Evolutionary conservation across 345 rosid genomes (phyloP), one percentile per base, ranked within the genome.

Genomic region (Capsella bursapastoris): DNA sequence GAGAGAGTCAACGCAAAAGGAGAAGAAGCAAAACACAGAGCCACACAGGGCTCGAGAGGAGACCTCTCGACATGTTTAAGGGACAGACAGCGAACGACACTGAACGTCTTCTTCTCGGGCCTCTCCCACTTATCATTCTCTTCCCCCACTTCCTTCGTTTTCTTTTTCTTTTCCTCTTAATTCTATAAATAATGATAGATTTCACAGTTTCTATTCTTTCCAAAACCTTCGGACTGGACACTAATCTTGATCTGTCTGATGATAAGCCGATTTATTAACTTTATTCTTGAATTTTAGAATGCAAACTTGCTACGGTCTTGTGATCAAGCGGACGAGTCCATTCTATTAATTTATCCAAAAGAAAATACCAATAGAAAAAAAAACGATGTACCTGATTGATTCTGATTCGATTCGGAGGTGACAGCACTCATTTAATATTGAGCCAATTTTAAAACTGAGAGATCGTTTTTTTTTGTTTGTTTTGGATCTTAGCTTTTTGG

Each of bases 31-130:
- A 69, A 72, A 22, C 25, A 22, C 25, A 22, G 25, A 22, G 25
- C 25, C 76, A 70, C 25, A 44, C 80, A 49, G 72, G 80, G 76
- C 80, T 77, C 80, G 68, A 77, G 80, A 77, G 71, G 80, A 77
- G 71, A 38, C 80, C 52, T 71, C 61, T 77, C 80, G 67, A 64
- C 76, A 65, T 74, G 67, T 48, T 57, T 40, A 70, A 76, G 61
- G 31, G 76, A 65, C 65, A 76, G 78, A 75, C 57, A 75, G 37
- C 74, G 64, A 75, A 29, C 34, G 37, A 51, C 71, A 67, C 52
- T 62, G 43, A 72, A 71, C 72, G 77, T 65, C 76, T 71, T 71
- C 68, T 58, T 71, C 81, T 58, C 68, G 68, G 57, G 34, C 77
- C 51, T 78, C 69, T 78, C 81, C 77, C 81, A 65, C 68, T 66